These are phyloP conservation scores for Dothistroma septosporum DNA, from an alignment of 2,329 filamentous ascomycete species.

Conservation along the genomic window DNA sequence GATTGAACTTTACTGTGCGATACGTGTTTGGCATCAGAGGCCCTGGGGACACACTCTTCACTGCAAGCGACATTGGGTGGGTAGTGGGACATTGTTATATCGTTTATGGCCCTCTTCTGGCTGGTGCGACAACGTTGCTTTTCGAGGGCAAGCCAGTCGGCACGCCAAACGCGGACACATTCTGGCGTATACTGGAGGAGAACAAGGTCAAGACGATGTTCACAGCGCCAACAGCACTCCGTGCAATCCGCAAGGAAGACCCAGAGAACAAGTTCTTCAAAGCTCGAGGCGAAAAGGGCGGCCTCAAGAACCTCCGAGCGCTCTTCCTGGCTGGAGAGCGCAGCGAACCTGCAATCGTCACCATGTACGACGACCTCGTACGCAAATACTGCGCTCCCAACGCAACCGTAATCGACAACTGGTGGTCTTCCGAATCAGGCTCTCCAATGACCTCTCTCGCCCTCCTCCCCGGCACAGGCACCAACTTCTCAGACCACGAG, in stretches of 20 bases:
- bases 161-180: slow-evolving; percentile 79
- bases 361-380: slow-evolving; percentile 73
- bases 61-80: slow-evolving; percentile 87
- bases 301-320: slow-evolving; percentile 66
- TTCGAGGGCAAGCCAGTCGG: slow-evolving; percentile 94
- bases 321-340: slow-evolving; percentile 86
- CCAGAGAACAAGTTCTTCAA: slow-evolving; percentile 65
- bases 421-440: slow-evolving; percentile 70
- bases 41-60: slow-evolving; percentile 77
- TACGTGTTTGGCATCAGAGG: slow-evolving; percentile 80
- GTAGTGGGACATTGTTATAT: slow-evolving; percentile 85
- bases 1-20: slow-evolving; percentile 73
- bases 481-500: slow-evolving; percentile 46
- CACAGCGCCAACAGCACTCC: slow-evolving; percentile 81
- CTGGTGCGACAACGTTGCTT: slow-evolving; percentile 78
- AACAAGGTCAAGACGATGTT: slow-evolving; percentile 80
- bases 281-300: slow-evolving; percentile 61
- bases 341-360: slow-evolving; percentile 80
- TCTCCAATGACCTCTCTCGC: slow-evolving; percentile 65
- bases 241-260: slow-evolving; percentile 83
- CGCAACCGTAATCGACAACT: slow-evolving; percentile 65
- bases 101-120: slow-evolving; percentile 79
- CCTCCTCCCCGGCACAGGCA: slow-evolving; percentile 59
- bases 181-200: slow-evolving; percentile 82
- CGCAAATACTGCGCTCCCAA: slow-evolving; percentile 59